Conservation (phyloP, 805 yeast genomes). For the Candida awuae region DNA sequence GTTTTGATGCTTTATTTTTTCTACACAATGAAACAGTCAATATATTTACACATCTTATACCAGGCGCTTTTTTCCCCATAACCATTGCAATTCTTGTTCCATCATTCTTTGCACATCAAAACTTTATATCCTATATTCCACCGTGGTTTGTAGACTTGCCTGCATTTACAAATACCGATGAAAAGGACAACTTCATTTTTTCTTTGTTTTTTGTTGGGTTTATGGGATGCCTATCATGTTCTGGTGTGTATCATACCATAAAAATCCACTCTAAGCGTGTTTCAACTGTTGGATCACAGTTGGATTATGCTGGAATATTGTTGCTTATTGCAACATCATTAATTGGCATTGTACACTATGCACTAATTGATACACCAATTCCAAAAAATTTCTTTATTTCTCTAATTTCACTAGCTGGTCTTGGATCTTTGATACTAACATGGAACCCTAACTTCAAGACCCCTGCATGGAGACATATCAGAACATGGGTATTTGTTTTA, state of each 20-base stretch:
- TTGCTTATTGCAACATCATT: conserved; percentile 42
- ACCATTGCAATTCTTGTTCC: conserved; percentile 17
- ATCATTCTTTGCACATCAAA: conserved; percentile 13
- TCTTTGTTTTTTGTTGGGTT: conserved; percentile 39
- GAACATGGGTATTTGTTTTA: conserved; percentile 70
- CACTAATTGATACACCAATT: conserved; percentile 37
- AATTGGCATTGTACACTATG: conserved; percentile 31
- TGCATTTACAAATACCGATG: conserved; percentile 20
- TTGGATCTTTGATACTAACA: conserved; percentile 54
- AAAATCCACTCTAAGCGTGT: conserved; percentile 42
- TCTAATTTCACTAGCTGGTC: conserved; percentile 49
- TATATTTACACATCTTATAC: conserved; percentile 43
- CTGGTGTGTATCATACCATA: conserved; percentile 43
- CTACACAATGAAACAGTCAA: conserved; percentile 48
- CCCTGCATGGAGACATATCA: conserved; percentile 61
- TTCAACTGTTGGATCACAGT: conserved; percentile 38
- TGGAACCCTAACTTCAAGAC: conserved; percentile 60
- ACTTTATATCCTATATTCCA: conserved; percentile 20
- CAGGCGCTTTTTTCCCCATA: conserved; percentile 31
- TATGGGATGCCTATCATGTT: conserved; percentile 37
- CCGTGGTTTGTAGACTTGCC: conserved; percentile 22
- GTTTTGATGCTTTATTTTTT: conserved; percentile 36
- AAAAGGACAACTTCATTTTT: conserved; percentile 34
- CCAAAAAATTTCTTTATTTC: conserved; percentile 32
- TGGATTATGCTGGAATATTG: conserved; percentile 51